Base-by-base conservation (phyloP, 1,284 basidiomycete species). In the Nidula niveotomentosa region DNA sequence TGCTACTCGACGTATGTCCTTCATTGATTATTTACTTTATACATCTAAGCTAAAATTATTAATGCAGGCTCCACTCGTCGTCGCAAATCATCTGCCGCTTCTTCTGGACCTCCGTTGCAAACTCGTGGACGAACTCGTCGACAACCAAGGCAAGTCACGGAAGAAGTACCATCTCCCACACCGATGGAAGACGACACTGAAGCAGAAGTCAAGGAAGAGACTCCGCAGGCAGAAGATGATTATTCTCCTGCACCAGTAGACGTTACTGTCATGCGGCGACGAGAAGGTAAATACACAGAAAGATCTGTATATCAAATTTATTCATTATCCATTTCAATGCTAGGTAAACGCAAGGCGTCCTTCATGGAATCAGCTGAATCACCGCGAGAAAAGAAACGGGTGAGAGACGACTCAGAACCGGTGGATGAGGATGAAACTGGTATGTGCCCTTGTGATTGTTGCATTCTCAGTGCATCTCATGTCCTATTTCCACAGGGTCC, bases 381-480 rank as follows among this genome's bases (percentile, higher is more conserved):
- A 8, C 70, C 70, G 10, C 79, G 81, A 35, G 86, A 88, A 34
- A 80, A 73, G 61, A 92, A 91, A 68, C 80, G 84, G 55, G 57
- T 70, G 34, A 77, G 90, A 23, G 90, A 90, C 55, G 86, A 86
- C 12, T 89, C 86, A 1, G 84, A 86, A 62, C 78, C 84, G 8
- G 74, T 74, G 2, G 88, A 88, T 3, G 83, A 86, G 48, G 88
- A 88, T 35, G 86, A 88, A 41, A 69, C 75, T 60, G 76, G 85
- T 84, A 65, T 51, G 68, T 54, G 36, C 4, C 30, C 30, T 41
- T 2, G 23, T 23, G 23, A 23, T 44, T 37, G 8, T 44, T 39
- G 4, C 46, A 18, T 39, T 3, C 18, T 45, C 17, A 30, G 7
- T 23, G 44, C 17, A 17, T 34, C 23, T 36, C 8, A 43, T 53